Evolutionary conservation across 202 grass and related monocot genomes (phyloP).

Genomic region (Setaria italica): DNA sequence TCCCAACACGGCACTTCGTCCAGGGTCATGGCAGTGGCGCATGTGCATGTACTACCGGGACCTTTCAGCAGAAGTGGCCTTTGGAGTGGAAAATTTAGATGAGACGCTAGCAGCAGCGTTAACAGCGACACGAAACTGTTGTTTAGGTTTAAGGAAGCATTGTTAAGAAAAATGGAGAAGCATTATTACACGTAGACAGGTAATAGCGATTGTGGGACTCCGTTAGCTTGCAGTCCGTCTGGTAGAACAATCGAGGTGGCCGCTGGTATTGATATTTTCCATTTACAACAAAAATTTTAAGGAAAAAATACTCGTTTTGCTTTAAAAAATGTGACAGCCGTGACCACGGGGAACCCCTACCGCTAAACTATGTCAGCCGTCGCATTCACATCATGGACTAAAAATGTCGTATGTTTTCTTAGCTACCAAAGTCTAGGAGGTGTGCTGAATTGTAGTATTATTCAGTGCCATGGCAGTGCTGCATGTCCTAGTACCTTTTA

Average conservation of each 20-base stretch:
- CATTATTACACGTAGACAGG: too few relatives aligned
- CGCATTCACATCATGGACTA: background rate
- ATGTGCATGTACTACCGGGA: background rate
- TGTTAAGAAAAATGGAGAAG: too few relatives aligned
- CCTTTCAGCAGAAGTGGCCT: conserved; percentile 27
- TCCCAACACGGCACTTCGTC: conserved; percentile 11
- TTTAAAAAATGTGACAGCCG: too few relatives aligned
- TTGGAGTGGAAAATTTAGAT: conserved; percentile 5
- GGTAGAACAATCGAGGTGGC: too few relatives aligned
- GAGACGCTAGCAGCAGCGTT: conserved; percentile 31
- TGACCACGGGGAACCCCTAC: background rate
- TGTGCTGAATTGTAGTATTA: background rate
- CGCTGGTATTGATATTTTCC: too few relatives aligned
- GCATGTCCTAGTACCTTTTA: background rate
- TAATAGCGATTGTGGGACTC: too few relatives aligned
- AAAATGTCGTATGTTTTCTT: background rate
- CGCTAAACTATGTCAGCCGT: background rate
- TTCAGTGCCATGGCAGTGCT: conserved; percentile 1
- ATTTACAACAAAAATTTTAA: too few relatives aligned
- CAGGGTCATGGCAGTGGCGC: background rate
- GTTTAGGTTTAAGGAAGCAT: too few relatives aligned
- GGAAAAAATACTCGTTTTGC: too few relatives aligned
- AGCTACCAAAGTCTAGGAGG: background rate
- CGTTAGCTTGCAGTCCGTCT: too few relatives aligned
- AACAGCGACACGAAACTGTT: conserved; percentile 17